These are phyloP conservation scores for Aphanomyces astaci DNA, from an alignment of 352 stramenopile species.

Conservation along the genomic window DNA sequence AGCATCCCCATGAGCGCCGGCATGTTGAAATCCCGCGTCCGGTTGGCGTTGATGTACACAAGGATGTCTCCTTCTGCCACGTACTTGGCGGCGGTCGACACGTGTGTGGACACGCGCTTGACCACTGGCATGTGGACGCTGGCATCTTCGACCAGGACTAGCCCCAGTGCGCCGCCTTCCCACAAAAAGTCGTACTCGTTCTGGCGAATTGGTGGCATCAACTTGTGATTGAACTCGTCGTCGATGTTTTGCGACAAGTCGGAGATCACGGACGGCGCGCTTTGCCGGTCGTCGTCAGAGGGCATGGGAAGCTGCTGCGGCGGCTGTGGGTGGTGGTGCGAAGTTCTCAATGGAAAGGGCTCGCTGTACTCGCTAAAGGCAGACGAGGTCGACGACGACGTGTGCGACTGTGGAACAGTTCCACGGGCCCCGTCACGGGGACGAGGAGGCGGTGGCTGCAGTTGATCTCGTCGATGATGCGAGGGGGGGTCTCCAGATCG, in stretches of 20 bases:
- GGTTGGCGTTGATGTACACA: conserved; percentile 72
- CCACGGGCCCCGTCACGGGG: neutral
- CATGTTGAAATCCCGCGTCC: conserved; percentile 63
- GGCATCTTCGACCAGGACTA: conserved; percentile 59
- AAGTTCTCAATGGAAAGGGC: too few species aligned
- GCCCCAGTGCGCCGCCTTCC: conserved; percentile 56
- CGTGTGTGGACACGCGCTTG: conserved; percentile 63
- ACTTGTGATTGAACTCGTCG: conserved; percentile 4
- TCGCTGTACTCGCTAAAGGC: conserved; percentile 19
- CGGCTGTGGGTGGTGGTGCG: neutral
- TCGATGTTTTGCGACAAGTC: conserved; percentile 14
- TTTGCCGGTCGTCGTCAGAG: neutral
- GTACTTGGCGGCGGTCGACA: conserved; percentile 38
- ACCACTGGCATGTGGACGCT: conserved; percentile 67
- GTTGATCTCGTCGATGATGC: neutral
- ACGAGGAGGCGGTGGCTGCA: neutral
- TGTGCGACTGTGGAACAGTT: conserved; percentile 1
- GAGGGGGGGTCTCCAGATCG: neutral
- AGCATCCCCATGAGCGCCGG: conserved; percentile 64
- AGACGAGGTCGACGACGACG: conserved; percentile 8
- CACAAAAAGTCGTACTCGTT: conserved; percentile 80
- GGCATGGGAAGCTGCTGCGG: too few species aligned
- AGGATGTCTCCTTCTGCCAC: conserved; percentile 52
- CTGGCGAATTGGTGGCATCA: conserved; percentile 15
- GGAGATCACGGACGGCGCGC: conserved; percentile 7